These are phyloP conservation scores for Ophiocordyceps camponoti-saundersi DNA, from an alignment of 2,329 filamentous ascomycete genomes.

Conservation along the genomic window DNA sequence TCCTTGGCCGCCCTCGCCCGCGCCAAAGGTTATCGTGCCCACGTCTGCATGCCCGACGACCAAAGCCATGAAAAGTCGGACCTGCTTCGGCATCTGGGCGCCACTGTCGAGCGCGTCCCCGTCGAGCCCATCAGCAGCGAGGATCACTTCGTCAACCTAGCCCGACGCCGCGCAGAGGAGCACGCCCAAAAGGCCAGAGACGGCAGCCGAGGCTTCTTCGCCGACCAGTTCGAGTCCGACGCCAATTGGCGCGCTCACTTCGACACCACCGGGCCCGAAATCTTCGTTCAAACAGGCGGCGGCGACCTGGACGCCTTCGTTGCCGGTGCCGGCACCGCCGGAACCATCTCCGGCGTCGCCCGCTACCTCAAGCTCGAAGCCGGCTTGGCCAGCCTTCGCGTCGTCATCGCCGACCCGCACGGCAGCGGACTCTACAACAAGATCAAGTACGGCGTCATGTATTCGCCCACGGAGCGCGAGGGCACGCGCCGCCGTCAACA, in stretches of 20 bases:
- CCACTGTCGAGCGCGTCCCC: constrained; percentile 76
- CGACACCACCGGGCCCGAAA: constrained; percentile 73
- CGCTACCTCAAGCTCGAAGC: constrained; percentile 59
- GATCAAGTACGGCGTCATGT: constrained; percentile 90
- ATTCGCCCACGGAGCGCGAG: constrained; percentile 73
- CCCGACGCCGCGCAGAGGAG: constrained; percentile 55
- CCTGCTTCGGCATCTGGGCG: constrained; percentile 75
- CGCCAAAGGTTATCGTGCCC: constrained; percentile 75
- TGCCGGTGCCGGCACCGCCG: constrained; percentile 84
- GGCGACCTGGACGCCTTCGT: constrained; percentile 68
- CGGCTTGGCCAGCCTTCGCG: constrained; percentile 38
- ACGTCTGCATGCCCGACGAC: constrained; percentile 97
- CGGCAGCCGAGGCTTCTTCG: constrained; percentile 71
- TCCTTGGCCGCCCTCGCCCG: constrained; percentile 79
- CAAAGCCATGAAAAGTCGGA: constrained; percentile 78
- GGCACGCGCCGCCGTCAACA: constrained; percentile 79
- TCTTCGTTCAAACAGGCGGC: constrained; percentile 61
- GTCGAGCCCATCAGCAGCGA: constrained; percentile 90
- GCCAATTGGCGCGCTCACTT: constrained; percentile 83
- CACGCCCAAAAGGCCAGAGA: constrained; percentile 44
- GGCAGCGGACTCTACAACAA: constrained; percentile 89
- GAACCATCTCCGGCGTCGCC: constrained; percentile 78
- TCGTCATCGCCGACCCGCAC: constrained; percentile 85
- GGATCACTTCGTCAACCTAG: constrained; percentile 87
- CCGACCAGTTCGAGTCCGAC: constrained; percentile 85